Percentiles rank a stretch among this genome's conserved stretches.
Evolutionary conservation across 2,329 filamentous ascomycete genomes (phyloP).

Genomic region (Alternaria hordeiaustralica): DNA sequence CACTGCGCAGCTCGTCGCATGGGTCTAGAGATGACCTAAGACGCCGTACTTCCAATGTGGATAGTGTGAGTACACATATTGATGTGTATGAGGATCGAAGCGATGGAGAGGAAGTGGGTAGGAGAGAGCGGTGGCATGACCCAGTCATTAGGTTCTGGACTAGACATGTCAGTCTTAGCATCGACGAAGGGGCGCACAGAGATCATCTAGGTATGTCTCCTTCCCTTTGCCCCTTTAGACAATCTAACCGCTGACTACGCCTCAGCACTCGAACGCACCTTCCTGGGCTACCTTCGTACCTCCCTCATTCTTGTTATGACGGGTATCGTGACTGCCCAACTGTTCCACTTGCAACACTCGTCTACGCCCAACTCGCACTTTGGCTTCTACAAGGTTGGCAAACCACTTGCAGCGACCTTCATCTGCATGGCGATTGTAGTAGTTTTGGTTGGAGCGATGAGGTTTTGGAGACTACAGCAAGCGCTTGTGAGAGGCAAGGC

Average conservation of each 20-base stretch:
- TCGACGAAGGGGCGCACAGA: conserved; percentile 58
- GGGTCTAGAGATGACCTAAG: conserved; percentile 9
- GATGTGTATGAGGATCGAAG: not conserved
- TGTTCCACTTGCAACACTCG: conserved; percentile 67
- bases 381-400: conserved; percentile 67
- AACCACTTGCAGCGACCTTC: conserved; percentile 62
- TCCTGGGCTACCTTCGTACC: conserved; percentile 74
- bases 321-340: conserved; percentile 69
- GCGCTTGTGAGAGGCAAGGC: conserved; percentile 65
- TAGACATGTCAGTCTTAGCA: conserved; percentile 57
- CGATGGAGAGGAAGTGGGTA: not conserved
- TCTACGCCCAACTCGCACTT: conserved; percentile 54
- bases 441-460: conserved; percentile 60
- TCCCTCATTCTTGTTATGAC: conserved; percentile 72
- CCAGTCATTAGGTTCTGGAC: conserved; percentile 56
- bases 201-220: conserved; percentile 62
- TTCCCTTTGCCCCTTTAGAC: not conserved
- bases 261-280: conserved; percentile 75
- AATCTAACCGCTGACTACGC: conserved; percentile 1
- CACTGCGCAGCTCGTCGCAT: not conserved
- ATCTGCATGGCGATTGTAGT: conserved; percentile 58
- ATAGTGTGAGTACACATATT: conserved; percentile 10
- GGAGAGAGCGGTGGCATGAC: conserved; percentile 44
- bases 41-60: conserved; percentile 1
- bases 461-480: conserved; percentile 68